Percentiles rank a stretch among this genome's conserved stretches.
Evolutionary conservation across 768 basidiomycete genomes (phyloP).

Genomic region (Leucocoprinus leucothites): DNA sequence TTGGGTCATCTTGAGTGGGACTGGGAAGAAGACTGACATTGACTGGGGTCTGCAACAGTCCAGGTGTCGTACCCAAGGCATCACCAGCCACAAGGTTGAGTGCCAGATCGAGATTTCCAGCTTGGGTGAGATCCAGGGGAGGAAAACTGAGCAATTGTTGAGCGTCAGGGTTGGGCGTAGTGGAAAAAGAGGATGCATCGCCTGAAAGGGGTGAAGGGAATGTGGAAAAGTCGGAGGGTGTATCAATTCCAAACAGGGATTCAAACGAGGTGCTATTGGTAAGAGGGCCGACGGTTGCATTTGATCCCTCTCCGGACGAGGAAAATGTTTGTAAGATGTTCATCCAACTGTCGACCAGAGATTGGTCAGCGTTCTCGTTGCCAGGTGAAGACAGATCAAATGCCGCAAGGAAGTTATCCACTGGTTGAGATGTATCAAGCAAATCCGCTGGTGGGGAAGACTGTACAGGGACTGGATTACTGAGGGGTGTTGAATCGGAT

Average conservation of each 20-base stretch:
- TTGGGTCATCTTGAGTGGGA: not conserved
- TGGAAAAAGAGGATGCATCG: not conserved
- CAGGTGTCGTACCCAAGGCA: not conserved
- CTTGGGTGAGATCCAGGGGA: not conserved
- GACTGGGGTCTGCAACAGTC: not conserved
- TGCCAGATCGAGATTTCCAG: constrained; percentile 12
- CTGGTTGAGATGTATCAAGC: not conserved
- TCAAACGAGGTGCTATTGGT: not conserved
- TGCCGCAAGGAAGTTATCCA: not conserved
- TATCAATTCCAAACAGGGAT: constrained; percentile 9
- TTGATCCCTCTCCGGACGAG: constrained; percentile 24
- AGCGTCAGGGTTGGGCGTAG: constrained; percentile 2
- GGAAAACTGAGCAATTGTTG: constrained; percentile 3
- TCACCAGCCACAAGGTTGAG: not conserved
- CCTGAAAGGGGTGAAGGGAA: constrained; percentile 3
- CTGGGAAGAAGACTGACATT: not conserved
- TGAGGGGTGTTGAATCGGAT: not conserved
- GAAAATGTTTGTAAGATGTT: constrained; percentile 46
- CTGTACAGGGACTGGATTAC: not conserved
- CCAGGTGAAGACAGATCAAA: not conserved
- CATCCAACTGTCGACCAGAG: constrained; percentile 49
- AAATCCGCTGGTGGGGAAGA: not conserved
- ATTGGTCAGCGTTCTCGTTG: constrained; percentile 28
- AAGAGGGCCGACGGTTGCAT: not conserved
- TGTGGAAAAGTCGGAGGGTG: constrained; percentile 14